Evolutionary conservation across 257 asterid species (phyloP).

Genomic region (Solanum tacnaense): DNA sequence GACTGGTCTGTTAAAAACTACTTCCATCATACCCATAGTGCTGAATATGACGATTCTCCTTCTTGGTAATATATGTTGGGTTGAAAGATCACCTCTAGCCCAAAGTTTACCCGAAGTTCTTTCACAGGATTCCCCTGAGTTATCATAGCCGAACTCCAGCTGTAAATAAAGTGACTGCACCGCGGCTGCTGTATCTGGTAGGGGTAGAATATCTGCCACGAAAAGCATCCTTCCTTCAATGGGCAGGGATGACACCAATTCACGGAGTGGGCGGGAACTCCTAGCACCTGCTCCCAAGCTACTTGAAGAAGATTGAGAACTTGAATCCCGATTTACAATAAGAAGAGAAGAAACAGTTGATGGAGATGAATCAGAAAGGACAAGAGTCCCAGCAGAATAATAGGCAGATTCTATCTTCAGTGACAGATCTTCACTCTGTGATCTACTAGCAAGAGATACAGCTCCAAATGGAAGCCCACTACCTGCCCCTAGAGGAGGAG

Average conservation of each 20-base stretch:
- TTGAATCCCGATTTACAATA: slow-evolving; percentile 69
- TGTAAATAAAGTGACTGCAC: slow-evolving; percentile 82
- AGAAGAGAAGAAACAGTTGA: slow-evolving; percentile 76
- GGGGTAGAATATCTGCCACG: slow-evolving; percentile 80
- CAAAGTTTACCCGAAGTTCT: slow-evolving; percentile 63
- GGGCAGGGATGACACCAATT: slow-evolving; percentile 73
- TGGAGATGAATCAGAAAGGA: slow-evolving; percentile 90
- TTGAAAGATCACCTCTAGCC: slow-evolving; percentile 91
- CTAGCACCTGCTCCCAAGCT: slow-evolving; percentile 57
- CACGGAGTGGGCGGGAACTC: slow-evolving; percentile 81
- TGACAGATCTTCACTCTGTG: slow-evolving; percentile 74
- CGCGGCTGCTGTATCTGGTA: slow-evolving; percentile 63
- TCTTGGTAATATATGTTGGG: slow-evolving; percentile 86
- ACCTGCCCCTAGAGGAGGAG: slow-evolving; percentile 89
- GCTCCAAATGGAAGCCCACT: slow-evolving; percentile 78
- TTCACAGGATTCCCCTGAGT: slow-evolving; percentile 60
- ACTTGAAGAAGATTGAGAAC: slow-evolving; percentile 53
- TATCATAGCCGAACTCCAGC: slow-evolving; percentile 51
- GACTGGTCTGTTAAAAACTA: slow-evolving; percentile 85
- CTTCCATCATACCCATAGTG: slow-evolving; percentile 98
- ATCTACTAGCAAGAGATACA: slow-evolving; percentile 71
- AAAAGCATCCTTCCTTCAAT: slow-evolving; percentile 92
- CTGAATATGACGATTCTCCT: slow-evolving; percentile 79
- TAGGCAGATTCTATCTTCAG: slow-evolving; percentile 83
- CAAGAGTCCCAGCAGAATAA: slow-evolving; percentile 73